These are phyloP conservation scores for Kuraishia borneana DNA, from an alignment of 805 yeast species.

Conservation along the genomic window DNA sequence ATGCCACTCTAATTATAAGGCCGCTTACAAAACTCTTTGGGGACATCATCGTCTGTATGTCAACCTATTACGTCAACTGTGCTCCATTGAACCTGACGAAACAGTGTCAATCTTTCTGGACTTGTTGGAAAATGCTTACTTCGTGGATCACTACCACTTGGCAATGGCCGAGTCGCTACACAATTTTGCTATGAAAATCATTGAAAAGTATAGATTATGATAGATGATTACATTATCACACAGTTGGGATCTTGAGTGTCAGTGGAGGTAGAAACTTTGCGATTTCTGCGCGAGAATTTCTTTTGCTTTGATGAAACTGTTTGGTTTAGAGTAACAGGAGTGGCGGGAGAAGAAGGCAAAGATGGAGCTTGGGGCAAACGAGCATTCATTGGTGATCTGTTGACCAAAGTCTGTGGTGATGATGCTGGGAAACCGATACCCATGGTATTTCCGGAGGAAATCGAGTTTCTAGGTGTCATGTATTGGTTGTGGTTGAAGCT, in stretches of 20 bases:
- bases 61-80: no score
- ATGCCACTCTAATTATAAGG: no score
- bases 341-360: no score
- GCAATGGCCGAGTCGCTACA: not conserved
- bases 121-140: not conserved
- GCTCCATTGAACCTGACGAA: not conserved
- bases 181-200: not conserved
- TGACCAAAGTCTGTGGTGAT: not conserved
- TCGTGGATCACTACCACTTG: not conserved
- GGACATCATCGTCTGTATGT: no score
- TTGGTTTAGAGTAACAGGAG: not conserved
- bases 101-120: not conserved
- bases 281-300: no score
- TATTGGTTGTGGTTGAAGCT: no score
- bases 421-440: no score
- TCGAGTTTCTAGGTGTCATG: not conserved
- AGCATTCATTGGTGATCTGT: not conserved
- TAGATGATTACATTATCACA: constrained; percentile 16
- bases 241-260: constrained; percentile 11
- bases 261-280: no score
- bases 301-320: not conserved
- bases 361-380: no score
- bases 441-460: no score
- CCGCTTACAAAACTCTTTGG: no score
- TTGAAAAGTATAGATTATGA: not conserved